Evolutionary conservation across 768 basidiomycete genomes (phyloP), one percentile per base, ranked within the genome.

Genomic region (Kwoniella europaea): DNA sequence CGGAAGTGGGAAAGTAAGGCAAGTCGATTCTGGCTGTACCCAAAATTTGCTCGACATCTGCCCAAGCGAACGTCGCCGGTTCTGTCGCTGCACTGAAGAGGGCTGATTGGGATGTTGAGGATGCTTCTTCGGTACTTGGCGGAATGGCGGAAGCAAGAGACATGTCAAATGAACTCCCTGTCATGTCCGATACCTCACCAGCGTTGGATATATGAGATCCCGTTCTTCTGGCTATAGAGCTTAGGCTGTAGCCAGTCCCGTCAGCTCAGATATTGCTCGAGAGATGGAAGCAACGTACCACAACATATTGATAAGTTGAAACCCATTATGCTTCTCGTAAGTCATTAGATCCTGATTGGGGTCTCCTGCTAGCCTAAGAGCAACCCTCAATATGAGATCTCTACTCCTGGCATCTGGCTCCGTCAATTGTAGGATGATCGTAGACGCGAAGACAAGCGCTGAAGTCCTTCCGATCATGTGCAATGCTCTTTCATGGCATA

Each of bases 291-390:
- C 24, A 35, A 44, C 67, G 27, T 53, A 68, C 67, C 67, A 68
- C 9, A 68, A 46, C 67, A 68, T 68, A 68, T 68, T 68, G 41
- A 68, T 50, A 3, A 68, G 44, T 46, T 68, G 67, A 53, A 50
- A 68, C 12, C 67, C 67, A 22, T 68, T 68, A 27, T 68, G 67
- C 18, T 60, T 59, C 5, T 58, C 57, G 22, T 60, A 68, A 12
- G 67, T 68, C 57, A 61, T 60, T 5, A 60, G 20, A n/a, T 59
- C 44, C 44, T 68, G 55, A 44, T 59, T 44, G 15, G 67, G 67
- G 27, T 68, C 58, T 27, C 67, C 67, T 42, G 67, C 67, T 15
- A 59, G 35, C 20, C 67, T 44, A 16, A 68, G 46, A 16, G 67
- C 67, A 3, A 68, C 58, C 16, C 67, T 57, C 20, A 68, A 27